Percentiles rank a stretch among this genome's conserved stretches.
Conservation (phyloP, 78 protist genomes). For the Dictyostelium purpureum region DNA sequence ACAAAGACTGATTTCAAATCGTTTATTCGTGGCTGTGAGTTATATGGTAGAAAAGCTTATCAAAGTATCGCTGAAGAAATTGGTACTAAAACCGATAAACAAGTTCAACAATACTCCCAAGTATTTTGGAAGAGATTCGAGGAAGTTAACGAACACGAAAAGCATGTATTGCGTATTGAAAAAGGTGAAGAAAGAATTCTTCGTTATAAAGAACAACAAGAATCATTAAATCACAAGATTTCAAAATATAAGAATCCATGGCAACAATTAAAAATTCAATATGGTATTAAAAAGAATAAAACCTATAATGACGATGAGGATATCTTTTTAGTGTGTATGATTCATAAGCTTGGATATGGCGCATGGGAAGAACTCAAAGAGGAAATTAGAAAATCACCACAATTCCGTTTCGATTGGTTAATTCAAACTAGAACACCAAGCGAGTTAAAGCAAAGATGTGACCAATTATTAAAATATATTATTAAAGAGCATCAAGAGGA, state of each 20-base stretch:
- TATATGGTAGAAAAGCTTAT: slow-evolving; percentile 78
- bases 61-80: slow-evolving; percentile 48
- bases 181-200: slow-evolving; percentile 81
- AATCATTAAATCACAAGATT: slow-evolving; percentile 70
- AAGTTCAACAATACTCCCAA: slow-evolving; percentile 72
- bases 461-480: slow-evolving; percentile 57
- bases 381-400: slow-evolving; percentile 81
- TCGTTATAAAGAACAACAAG: slow-evolving; percentile 14
- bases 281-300: slow-evolving; percentile 68
- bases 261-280: slow-evolving; percentile 67
- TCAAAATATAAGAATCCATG: slow-evolving; percentile 78
- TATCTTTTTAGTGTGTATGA: slow-evolving; percentile 83
- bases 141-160: slow-evolving; percentile 79
- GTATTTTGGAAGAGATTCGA: slow-evolving; percentile 73
- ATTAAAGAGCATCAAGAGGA: slow-evolving; percentile 77
- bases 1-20: slow-evolving; percentile 63
- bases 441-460: slow-evolving; percentile 74
- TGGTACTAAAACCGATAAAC: slow-evolving; percentile 77
- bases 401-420: slow-evolving; percentile 93
- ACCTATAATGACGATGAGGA: slow-evolving; percentile 87
- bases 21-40: slow-evolving; percentile 82
- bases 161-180: slow-evolving; percentile 56
- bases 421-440: slow-evolving; percentile 82
- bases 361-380: slow-evolving; percentile 78
- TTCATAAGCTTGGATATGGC: slow-evolving; percentile 84